Conservation (phyloP, 2,329 filamentous ascomycete species). For the Dactylellina drechsleri region DNA sequence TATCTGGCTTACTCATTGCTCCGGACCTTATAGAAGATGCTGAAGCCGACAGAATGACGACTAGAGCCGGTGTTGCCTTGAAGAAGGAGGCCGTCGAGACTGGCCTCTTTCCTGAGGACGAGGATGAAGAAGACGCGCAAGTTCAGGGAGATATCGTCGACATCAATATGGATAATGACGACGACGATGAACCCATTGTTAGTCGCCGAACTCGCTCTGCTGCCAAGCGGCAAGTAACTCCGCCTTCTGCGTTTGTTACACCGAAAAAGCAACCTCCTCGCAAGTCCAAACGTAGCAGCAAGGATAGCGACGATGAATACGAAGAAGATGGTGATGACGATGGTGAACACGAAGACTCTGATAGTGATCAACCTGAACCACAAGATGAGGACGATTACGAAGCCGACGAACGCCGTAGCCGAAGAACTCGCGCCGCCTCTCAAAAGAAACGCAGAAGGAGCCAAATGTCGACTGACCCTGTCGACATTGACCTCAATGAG, state of each 20-base stretch:
- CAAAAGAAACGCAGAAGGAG: constrained; percentile 45
- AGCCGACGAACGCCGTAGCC: constrained; percentile 21
- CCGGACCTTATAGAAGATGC: constrained; percentile 53
- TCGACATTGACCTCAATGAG: constrained; percentile 70
- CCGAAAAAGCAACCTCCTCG: constrained; percentile 45
- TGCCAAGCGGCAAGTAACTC: constrained; percentile 33
- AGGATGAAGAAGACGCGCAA: constrained; percentile 56
- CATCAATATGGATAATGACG: constrained; percentile 59
- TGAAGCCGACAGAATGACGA: constrained; percentile 51
- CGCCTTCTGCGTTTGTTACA: constrained; percentile 32
- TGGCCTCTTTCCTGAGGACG: constrained; percentile 60
- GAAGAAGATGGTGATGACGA: constrained; percentile 53
- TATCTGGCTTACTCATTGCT: constrained; percentile 45
- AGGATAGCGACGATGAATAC: constrained; percentile 53
- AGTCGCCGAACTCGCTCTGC: constrained; percentile 36
- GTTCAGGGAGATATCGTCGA: constrained; percentile 54
- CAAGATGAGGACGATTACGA: constrained; percentile 49
- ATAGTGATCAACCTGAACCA: constrained; percentile 30
- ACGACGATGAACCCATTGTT: constrained; percentile 58
- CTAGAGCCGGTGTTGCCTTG: constrained; percentile 63
- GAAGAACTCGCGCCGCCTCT: constrained; percentile 38
- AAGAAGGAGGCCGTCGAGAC: constrained; percentile 68
- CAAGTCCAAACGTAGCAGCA: constrained; percentile 49
- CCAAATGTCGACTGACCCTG: constrained; percentile 37
- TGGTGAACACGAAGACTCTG: constrained; percentile 25